phyloP scores from a whole-genome alignment of 1,284 basidiomycete genomes.

The Coriolopsis trogii region DNA sequence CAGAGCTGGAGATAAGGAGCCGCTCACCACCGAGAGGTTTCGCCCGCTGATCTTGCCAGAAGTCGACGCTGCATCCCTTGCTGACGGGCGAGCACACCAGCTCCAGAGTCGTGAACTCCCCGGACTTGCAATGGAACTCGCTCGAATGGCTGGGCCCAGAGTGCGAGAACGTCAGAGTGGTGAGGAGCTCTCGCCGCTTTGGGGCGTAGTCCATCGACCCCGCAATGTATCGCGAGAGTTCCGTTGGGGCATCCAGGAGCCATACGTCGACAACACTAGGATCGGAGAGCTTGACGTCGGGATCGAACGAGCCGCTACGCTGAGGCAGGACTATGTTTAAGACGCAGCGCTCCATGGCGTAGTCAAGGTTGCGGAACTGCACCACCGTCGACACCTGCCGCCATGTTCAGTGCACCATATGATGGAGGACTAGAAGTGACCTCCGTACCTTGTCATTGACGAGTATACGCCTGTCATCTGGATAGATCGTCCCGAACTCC shows the following conservation, averaged over 20 bases:
- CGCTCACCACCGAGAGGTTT: slow-evolving; percentile 18
- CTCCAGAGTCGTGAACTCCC: slow-evolving; percentile 21
- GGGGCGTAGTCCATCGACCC: slow-evolving; percentile 13
- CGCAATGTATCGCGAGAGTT: slow-evolving; percentile 19
- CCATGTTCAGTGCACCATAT: background rate
- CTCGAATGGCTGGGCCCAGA: slow-evolving; percentile 2
- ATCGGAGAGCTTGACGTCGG: slow-evolving; percentile 4
- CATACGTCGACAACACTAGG: slow-evolving; percentile 18
- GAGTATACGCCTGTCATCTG: slow-evolving; percentile 19
- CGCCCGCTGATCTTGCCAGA: slow-evolving; percentile 22
- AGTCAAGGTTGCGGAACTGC: slow-evolving; percentile 24
- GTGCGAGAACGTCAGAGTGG: slow-evolving; percentile 13
- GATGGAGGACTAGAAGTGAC: too few relatives aligned
- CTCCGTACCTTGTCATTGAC: slow-evolving; percentile 4
- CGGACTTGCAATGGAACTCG: slow-evolving; percentile 20
- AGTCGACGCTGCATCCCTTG: slow-evolving; percentile 18
- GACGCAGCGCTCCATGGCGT: slow-evolving; percentile 23
- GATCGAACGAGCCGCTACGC: slow-evolving; percentile 4
- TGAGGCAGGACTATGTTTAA: slow-evolving; percentile 12
- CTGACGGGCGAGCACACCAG: slow-evolving; percentile 11
- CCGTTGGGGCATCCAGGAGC: slow-evolving; percentile 13
- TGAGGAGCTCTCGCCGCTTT: slow-evolving; percentile 9
- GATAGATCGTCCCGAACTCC: slow-evolving; percentile 17
- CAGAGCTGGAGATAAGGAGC: background rate
- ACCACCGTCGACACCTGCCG: slow-evolving; percentile 13